These are phyloP conservation scores for Musa itinerans DNA, from an alignment of 176 grass and related monocot genomes.

Conservation along the genomic window DNA sequence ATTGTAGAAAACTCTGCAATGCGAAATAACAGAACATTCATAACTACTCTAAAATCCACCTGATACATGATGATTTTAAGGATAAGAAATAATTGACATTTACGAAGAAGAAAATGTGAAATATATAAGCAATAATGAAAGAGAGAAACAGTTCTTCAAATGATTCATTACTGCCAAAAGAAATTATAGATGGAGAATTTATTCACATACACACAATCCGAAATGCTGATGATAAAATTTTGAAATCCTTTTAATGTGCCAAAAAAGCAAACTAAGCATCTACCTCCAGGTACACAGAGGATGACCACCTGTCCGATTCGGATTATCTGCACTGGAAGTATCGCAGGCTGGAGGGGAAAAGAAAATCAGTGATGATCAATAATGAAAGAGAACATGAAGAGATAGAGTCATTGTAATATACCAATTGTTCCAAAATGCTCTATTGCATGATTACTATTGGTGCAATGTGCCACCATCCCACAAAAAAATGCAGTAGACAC, in stretches of 20 bases:
- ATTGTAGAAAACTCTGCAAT: slow-evolving; percentile 92
- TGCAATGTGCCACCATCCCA: no score
- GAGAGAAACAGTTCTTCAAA: background rate
- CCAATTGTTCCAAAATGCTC: background rate
- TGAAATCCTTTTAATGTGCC: background rate
- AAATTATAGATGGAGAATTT: background rate
- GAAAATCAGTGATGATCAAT: background rate
- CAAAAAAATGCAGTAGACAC: no score
- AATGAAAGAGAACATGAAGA: background rate
- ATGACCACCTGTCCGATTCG: slow-evolving; percentile 81
- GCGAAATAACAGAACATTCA: background rate
- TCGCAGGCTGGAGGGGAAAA: slow-evolving; percentile 48
- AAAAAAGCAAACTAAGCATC: slow-evolving; percentile 11
- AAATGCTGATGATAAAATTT: background rate
- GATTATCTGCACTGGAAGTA: slow-evolving; percentile 94
- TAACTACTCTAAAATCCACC: background rate
- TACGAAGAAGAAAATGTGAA: background rate
- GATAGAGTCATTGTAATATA: background rate
- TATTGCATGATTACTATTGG: no score
- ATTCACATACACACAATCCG: background rate
- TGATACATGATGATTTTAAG: background rate
- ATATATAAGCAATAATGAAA: background rate
- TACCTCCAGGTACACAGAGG: slow-evolving; percentile 98
- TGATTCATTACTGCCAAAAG: background rate
- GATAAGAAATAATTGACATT: background rate